Evolutionary conservation across 176 grass and related monocot species (phyloP).

Genomic region (Puya raimondii): DNA sequence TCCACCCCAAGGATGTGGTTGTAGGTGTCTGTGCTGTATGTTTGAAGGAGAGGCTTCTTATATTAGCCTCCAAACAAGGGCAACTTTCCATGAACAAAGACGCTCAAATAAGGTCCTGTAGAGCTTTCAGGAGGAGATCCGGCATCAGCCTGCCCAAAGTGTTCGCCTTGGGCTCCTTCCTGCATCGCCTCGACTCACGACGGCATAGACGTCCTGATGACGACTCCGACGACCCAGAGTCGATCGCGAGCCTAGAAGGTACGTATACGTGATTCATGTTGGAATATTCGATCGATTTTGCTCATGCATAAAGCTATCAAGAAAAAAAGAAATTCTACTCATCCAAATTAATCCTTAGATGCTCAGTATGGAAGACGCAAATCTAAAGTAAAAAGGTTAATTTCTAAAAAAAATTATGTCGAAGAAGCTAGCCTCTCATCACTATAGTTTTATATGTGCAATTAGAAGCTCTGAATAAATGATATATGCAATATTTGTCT

Average conservation of each 20-base stretch:
- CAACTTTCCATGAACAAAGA: neutral
- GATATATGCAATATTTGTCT: too few relatives aligned
- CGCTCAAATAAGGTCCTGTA: too few relatives aligned
- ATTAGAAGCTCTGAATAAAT: too few relatives aligned
- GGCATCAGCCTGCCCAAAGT: neutral
- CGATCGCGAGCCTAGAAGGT: constrained; percentile 12
- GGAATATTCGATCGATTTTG: neutral
- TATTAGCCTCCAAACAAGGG: constrained; percentile 9
- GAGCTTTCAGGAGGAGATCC: neutral
- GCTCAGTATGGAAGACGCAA: too few relatives aligned
- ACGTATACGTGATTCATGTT: too few relatives aligned
- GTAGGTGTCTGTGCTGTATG: constrained; percentile 14
- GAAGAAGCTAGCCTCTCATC: too few relatives aligned
- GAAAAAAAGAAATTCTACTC: neutral
- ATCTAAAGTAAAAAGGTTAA: too few relatives aligned
- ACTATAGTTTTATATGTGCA: too few relatives aligned
- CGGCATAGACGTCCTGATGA: neutral
- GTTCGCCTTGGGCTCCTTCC: constrained; percentile 1
- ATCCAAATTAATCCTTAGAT: too few relatives aligned
- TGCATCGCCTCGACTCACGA: too few relatives aligned
- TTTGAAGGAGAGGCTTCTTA: constrained; percentile 14
- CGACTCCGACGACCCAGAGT: neutral
- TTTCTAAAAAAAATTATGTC: too few relatives aligned
- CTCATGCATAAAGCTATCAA: neutral
- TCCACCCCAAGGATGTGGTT: constrained; percentile 12